Base-by-base conservation (phyloP, 345 rosid species). In the Rhizophora mangle region DNA sequence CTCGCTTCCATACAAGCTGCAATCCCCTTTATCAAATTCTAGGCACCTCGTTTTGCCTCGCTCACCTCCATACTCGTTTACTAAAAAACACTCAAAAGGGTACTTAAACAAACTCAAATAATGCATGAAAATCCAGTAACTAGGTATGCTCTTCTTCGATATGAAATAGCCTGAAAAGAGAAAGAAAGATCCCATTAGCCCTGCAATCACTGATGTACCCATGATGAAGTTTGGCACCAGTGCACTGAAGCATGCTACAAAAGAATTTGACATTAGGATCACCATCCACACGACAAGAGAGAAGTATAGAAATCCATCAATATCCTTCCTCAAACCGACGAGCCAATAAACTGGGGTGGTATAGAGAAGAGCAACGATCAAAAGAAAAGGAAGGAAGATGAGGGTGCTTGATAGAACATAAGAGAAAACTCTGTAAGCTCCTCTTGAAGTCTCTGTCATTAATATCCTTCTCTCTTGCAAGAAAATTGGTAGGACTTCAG, bases 151-250 rank as follows among this genome's bases (percentile, higher is more conserved):
- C 1, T 86, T 85, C 69, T 90, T 77, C 0, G 92, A 62, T 30
- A 89, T 93, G 71, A 93, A 93, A 60, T 90, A 93, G 2, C 98
- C 96, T 0, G 96, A 93, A 43, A 93, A 93, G 8, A 93, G 89
- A 73, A 93, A 93, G 85, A 93, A 93, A 30, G 98, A 93, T 59
- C 96, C 97, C 88, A 93, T 86, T 18, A 93, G 80, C 29, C 98
- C 96, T 34, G 96, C 72, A 71, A 93, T 93, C 21, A 91, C 85
- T 39, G 98, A 93, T 64, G 88, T 90, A 52, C 97, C 98, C 97
- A 87, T 89, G 67, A 93, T 91, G 81, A 93, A 93, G 75, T 91
- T 91, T 8, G 96, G 98, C 66, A 91, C 97, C 13, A 93, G 89
- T 9, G 93, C 97, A 79, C 98, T 89, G 76, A 93, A 89, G 78